phyloP scores from a whole-genome alignment of 768 basidiomycete genomes.

The Leccinum boreale region DNA sequence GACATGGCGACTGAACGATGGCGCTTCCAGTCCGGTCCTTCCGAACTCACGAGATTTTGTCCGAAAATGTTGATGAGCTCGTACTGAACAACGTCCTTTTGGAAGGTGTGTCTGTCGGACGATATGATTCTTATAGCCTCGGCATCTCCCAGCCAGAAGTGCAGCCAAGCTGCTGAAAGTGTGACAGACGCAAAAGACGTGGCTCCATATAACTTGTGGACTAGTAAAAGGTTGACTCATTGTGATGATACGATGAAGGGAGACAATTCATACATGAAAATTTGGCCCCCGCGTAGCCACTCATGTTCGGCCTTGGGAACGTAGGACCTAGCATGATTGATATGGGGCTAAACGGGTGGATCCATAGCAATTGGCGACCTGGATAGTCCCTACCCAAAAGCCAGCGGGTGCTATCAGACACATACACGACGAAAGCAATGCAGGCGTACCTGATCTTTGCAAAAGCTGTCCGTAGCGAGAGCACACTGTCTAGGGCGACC shows the following conservation, averaged over 20 bases:
- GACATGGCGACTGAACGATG: conserved; percentile 44
- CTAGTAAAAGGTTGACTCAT: conserved; percentile 17
- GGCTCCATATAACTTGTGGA: conserved; percentile 36
- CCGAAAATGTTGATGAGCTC: conserved; percentile 45
- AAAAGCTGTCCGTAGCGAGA: conserved; percentile 12
- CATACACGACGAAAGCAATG: background rate
- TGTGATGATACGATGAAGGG: too few relatives aligned
- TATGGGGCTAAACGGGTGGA: conserved; percentile 32
- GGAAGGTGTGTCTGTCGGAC: conserved; percentile 34
- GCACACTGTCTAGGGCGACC: conserved; percentile 2
- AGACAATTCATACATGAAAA: conserved; percentile 34
- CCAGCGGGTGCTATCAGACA: background rate
- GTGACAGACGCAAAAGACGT: conserved; percentile 38
- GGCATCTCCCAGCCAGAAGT: conserved; percentile 43
- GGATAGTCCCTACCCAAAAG: conserved; percentile 14
- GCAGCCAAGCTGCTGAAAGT: conserved; percentile 29
- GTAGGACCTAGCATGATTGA: conserved; percentile 25
- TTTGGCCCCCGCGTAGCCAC: conserved; percentile 33
- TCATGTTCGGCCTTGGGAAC: conserved; percentile 35
- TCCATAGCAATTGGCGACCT: conserved; percentile 21
- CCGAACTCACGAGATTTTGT: conserved; percentile 39
- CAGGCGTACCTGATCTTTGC: conserved; percentile 15
- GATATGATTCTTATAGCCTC: conserved; percentile 39
- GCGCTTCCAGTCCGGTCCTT: conserved; percentile 45
- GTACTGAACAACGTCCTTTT: conserved; percentile 35